Evolutionary conservation across 441 rosid genomes (phyloP), one percentile per base, ranked within the genome.

Genomic region (Erysimum pusillum): DNA sequence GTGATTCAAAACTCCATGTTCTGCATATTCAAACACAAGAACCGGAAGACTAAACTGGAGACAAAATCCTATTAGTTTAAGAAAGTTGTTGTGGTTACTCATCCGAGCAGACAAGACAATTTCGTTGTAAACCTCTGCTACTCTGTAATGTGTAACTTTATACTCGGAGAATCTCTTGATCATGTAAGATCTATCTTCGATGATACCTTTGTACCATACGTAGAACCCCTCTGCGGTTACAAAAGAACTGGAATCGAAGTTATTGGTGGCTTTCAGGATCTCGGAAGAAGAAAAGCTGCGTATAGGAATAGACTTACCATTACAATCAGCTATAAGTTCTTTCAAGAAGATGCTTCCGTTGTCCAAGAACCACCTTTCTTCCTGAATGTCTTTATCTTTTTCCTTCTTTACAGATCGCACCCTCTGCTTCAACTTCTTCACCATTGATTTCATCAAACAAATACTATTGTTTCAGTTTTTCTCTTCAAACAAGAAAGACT

Each of bases 51-150:
- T 7, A 9, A 75, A 45, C 44, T 82, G 80, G 7, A 80, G 66
- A 63, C 83, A 84, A 15, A 78, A 82, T 52, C 83, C 83, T 6
- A 80, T 14, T 13, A 86, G 44, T 73, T 76, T 80, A 5, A 85
- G 35, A 9, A 78, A 69, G 65, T 76, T 78, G 17, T n/a, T 83
- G 14, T 83, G 85, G 0, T 41, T 58, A 42, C 69, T 78, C 83
- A 70, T 76, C 32, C 75, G 76, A 4, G 79, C 80, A 15, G 76
- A 56, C 9, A 69, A 25, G 6, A 75, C 78, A 7, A 79, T 62
- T 25, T 65, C 69, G 0, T 45, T 65, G 56, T 65, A 65, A 38
- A 68, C 39, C 20, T n/a, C 22, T 32, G 13, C 20, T 0, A n/a
- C 41, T 32, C 12, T 9, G 12, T 15, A 0, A 0, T 8, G 4